phyloP scores from a whole-genome alignment of 495 filamentous ascomycete genomes.

The Penicillium riverlandense region DNA sequence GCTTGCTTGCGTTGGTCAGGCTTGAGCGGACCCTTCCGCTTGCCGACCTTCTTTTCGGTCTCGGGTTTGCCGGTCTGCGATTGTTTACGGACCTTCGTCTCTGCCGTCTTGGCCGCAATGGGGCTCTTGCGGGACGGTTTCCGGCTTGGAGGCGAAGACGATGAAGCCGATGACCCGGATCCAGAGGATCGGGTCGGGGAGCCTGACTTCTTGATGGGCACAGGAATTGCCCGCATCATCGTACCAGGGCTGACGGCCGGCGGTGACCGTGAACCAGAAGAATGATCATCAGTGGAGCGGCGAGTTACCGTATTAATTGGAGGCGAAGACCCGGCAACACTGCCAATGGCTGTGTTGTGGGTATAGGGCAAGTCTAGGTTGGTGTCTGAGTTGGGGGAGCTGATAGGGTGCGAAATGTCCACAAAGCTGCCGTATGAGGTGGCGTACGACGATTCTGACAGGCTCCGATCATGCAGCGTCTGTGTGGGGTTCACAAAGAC shows the following conservation, averaged over 20 bases:
- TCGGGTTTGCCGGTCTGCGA: constrained; percentile 69
- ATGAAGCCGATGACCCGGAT: constrained; percentile 44
- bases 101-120: constrained; percentile 65
- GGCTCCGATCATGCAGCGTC: constrained; percentile 74
- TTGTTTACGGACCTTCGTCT: constrained; percentile 70
- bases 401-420: constrained; percentile 66
- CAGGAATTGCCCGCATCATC: constrained; percentile 53
- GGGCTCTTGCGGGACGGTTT: constrained; percentile 69
- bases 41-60: constrained; percentile 83
- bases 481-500: constrained; percentile 83
- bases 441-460: constrained; percentile 78
- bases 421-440: constrained; percentile 72
- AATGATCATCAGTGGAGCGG: constrained; percentile 28
- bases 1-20: constrained; percentile 94
- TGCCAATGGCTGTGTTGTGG: constrained; percentile 27
- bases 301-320: constrained; percentile 33
- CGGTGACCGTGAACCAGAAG: constrained; percentile 39
- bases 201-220: constrained; percentile 62
- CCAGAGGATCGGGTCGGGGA: constrained; percentile 51
- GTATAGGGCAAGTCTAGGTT: constrained; percentile 55
- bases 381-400: constrained; percentile 58
- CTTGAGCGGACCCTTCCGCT: constrained; percentile 75
- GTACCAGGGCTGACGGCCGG: constrained; percentile 60
- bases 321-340: constrained; percentile 17
- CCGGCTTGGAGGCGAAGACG: constrained; percentile 58